Evolutionary conservation across 306 rosid genomes (phyloP).

Genomic region (Trifolium subterraneum): DNA sequence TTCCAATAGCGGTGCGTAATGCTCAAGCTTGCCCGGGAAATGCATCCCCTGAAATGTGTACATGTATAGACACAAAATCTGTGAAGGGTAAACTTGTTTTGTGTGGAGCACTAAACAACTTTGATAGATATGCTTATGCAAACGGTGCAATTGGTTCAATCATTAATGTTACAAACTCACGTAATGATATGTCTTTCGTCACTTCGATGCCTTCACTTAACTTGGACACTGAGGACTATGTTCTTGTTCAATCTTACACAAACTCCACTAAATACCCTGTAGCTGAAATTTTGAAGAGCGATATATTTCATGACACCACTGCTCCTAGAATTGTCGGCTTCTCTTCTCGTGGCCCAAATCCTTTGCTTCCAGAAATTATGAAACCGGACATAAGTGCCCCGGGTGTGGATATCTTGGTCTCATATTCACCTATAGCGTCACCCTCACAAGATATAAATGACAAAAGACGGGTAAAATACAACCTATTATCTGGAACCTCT

Average conservation of each 20-base stretch:
- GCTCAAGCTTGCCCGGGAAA: background rate
- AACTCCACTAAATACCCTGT: background rate
- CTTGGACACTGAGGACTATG: background rate
- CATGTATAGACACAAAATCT: background rate
- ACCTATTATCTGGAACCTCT: too few species aligned
- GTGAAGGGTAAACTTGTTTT: slow-evolving; percentile 7
- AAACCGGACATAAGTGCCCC: slow-evolving; percentile 4
- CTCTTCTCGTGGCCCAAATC: slow-evolving; percentile 9
- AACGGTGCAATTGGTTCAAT: background rate
- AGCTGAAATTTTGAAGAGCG: slow-evolving; percentile 10
- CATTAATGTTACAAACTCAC: background rate
- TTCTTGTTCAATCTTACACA: background rate
- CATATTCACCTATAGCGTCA: background rate
- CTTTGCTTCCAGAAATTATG: background rate
- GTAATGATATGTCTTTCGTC: background rate
- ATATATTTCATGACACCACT: background rate
- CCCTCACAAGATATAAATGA: background rate
- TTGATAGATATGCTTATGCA: background rate
- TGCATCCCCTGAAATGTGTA: too few species aligned
- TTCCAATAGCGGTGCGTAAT: too few species aligned
- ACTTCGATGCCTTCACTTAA: background rate
- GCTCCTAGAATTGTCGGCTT: background rate
- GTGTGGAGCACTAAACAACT: background rate
- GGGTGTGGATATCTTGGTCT: slow-evolving; percentile 1
- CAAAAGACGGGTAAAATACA: background rate